phyloP scores from a whole-genome alignment of 176 grass and related monocot genomes.

The Leersia perrieri region DNA sequence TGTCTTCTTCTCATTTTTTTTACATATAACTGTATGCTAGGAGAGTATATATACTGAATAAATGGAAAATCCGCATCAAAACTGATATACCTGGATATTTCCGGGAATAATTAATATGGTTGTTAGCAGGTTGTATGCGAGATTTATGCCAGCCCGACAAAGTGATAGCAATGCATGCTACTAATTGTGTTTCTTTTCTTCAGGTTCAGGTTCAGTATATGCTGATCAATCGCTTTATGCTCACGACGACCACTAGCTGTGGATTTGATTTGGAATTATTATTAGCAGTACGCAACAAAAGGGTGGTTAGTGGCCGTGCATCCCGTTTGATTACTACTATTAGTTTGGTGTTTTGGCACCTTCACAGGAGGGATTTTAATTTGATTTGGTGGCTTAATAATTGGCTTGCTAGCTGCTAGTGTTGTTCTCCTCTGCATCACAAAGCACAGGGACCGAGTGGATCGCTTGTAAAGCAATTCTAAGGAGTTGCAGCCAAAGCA shows the following conservation, averaged over 20 bases:
- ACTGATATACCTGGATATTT: neutral
- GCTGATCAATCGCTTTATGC: neutral
- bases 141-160: neutral
- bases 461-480: neutral
- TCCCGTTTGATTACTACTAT: neutral
- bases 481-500: slow-evolving; percentile 26
- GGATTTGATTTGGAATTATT: neutral
- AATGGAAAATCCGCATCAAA: neutral
- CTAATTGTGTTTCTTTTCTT: neutral
- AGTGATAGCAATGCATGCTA: neutral
- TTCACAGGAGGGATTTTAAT: neutral
- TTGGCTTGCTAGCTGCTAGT: slow-evolving; percentile 20
- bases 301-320: slow-evolving; percentile 7
- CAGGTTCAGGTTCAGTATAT: neutral
- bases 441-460: neutral
- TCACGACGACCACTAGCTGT: neutral
- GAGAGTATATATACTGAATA: neutral
- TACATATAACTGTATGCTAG: neutral
- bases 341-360: neutral
- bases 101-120: neutral
- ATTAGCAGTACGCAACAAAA: neutral
- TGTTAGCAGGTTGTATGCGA: neutral
- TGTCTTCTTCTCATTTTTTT: neutral
- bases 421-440: neutral
- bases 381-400: neutral